Evolutionary conservation across 495 filamentous ascomycete genomes (phyloP).

Genomic region (Copromyces sp.): DNA sequence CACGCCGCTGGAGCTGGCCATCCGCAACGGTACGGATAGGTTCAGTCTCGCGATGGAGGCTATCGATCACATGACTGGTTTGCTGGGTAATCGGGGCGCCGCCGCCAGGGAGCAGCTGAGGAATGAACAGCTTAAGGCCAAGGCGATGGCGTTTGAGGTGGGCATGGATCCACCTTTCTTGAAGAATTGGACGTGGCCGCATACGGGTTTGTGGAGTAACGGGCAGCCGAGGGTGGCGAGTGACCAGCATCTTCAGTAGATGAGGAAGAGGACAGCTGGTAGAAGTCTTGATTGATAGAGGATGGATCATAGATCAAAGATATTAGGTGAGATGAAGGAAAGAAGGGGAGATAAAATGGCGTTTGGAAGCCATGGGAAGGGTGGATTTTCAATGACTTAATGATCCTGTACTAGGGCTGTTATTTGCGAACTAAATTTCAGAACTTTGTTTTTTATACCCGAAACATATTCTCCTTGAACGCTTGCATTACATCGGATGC

Average conservation of each 20-base stretch:
- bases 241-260: conserved; percentile 1
- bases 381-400: neutral
- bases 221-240: conserved; percentile 15
- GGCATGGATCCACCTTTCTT: conserved; percentile 58
- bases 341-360: neutral
- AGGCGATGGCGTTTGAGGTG: conserved; percentile 50
- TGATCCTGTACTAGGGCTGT: neutral
- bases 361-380: neutral
- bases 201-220: conserved; percentile 18
- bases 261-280: neutral
- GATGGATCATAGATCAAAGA: neutral
- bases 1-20: conserved; percentile 60
- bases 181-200: conserved; percentile 55
- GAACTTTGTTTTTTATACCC: no score
- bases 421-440: no score
- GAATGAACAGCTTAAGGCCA: conserved; percentile 47
- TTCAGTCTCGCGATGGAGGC: conserved; percentile 64
- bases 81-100: conserved; percentile 46
- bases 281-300: conserved; percentile 1
- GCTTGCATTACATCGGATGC: neutral
- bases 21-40: conserved; percentile 60
- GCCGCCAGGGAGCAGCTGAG: conserved; percentile 49
- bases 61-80: conserved; percentile 48
- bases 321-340: neutral
- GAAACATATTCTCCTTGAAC: neutral